These are phyloP conservation scores for Globisporangium radiosum DNA, from an alignment of 352 stramenopile species.

Conservation along the genomic window DNA sequence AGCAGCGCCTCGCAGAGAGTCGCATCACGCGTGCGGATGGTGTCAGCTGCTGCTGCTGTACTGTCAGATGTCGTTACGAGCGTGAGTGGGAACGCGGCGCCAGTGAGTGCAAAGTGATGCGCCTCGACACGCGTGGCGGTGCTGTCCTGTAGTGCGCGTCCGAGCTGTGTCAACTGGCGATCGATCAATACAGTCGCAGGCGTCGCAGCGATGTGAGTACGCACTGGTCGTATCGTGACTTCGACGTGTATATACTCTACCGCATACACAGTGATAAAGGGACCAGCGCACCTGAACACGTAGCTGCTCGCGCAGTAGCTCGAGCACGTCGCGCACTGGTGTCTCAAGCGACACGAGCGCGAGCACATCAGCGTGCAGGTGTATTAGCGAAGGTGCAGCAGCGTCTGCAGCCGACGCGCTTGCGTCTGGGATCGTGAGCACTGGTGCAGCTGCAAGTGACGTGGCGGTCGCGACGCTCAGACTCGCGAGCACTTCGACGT, in stretches of 20 bases:
- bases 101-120: constrained; percentile 44
- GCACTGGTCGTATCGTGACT: no score
- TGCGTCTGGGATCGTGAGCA: constrained; percentile 29
- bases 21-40: constrained; percentile 11
- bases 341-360: constrained; percentile 24
- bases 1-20: constrained; percentile 24
- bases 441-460: constrained; percentile 10
- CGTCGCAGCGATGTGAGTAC: no score
- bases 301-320: constrained; percentile 10
- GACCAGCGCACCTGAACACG: constrained; percentile 12
- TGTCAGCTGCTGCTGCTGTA: constrained; percentile 3
- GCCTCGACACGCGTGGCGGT: constrained; percentile 11
- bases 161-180: neutral
- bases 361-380: constrained; percentile 32
- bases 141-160: neutral
- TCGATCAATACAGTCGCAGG: no score
- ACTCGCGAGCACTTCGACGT: constrained; percentile 37
- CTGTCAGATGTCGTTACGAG: constrained; percentile 4
- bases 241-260: neutral
- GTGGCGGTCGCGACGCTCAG: constrained; percentile 11
- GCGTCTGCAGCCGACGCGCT: neutral
- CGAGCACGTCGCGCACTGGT: constrained; percentile 12
- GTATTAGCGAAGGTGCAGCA: constrained; percentile 3
- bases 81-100: constrained; percentile 42
- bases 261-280: constrained; percentile 6